Percentiles rank a stretch among this genome's conserved stretches.
These are phyloP conservation scores for Lactarius vividus DNA, from an alignment of 768 basidiomycete genomes.

Conservation along the genomic window DNA sequence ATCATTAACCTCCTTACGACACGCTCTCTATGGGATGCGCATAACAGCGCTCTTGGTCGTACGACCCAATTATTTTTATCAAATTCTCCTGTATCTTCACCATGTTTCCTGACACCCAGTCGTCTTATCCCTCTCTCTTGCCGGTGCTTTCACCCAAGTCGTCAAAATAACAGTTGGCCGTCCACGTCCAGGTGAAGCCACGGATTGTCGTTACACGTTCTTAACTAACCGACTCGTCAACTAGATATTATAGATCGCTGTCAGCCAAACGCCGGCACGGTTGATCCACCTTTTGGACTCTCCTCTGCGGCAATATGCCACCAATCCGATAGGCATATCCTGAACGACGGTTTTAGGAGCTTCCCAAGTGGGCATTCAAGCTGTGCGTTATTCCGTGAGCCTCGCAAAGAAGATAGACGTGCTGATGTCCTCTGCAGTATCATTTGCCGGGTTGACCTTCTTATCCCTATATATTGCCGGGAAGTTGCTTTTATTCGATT, in stretches of 20 bases:
- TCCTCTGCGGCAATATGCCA: constrained; percentile 79
- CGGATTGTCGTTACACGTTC: not conserved
- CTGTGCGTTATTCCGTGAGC: constrained; percentile 45
- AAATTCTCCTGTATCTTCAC: constrained; percentile 14
- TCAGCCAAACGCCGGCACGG: constrained; percentile 59
- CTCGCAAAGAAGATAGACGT: not conserved
- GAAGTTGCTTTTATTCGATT: constrained; percentile 89
- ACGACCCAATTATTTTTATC: constrained; percentile 24
- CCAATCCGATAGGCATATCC: constrained; percentile 51
- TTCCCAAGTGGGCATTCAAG: constrained; percentile 93
- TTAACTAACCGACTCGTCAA: not conserved
- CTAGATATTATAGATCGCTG: constrained; percentile 69
- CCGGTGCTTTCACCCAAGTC: constrained; percentile 81
- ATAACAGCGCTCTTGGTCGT: constrained; percentile 59
- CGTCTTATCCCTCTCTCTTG: constrained; percentile 67
- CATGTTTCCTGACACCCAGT: constrained; percentile 42
- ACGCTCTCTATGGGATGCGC: constrained; percentile 87
- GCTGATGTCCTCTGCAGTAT: constrained; percentile 48
- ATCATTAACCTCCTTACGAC: constrained; percentile 68
- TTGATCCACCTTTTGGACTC: constrained; percentile 70
- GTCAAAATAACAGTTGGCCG: constrained; percentile 86
- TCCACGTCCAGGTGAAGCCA: constrained; percentile 69
- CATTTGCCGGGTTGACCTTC: constrained; percentile 91
- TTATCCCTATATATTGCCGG: constrained; percentile 86
- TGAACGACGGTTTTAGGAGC: constrained; percentile 86